Base-by-base conservation (phyloP, 495 filamentous ascomycete genomes). In the Pseudotulostoma volvatum region DNA sequence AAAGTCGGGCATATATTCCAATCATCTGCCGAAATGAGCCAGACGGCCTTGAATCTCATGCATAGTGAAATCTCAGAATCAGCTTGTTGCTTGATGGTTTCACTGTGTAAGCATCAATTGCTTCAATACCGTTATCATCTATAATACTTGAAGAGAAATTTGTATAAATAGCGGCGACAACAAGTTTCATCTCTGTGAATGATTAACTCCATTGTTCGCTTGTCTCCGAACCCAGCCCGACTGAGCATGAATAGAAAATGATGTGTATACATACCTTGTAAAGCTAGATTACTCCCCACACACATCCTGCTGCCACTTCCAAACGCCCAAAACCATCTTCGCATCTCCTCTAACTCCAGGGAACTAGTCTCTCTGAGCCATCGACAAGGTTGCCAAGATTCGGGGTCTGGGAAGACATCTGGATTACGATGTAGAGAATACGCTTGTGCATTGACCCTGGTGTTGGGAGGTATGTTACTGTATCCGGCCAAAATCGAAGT, bases 241-340 rank as follows among this genome's bases (percentile, higher is more conserved):
- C n/a, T n/a, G n/a, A n/a, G n/a, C n/a, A n/a, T n/a, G n/a, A n/a
- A n/a, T n/a, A n/a, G n/a, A n/a, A n/a, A n/a, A n/a, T n/a, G n/a
- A 28, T 5, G 23, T 28, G 23, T 28, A 4, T 5, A 57, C 64
- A 43, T 59, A 84, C 79, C 76, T 54, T 81, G 75, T 60, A 85
- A 66, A 9, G 83, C 82, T 36, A 92, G 73, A 57, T 88, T 79
- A 32, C 73, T 81, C 3, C 84, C 84, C 7, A 90, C 66, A 46
- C 84, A 92, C 84, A 88, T 90, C 39, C 83, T 58, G 0, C 82
- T 81, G 1, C 84, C 84, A 38, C 76, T 83, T 2, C 79, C 75
- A 59, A 92, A 92, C 0, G 81, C 81, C 83, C 83, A 92, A 53
- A 87, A 87, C 65, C 76, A 79, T 19, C 79, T 59, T 33, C 67